Evolutionary conservation across 2,329 filamentous ascomycete genomes (phyloP), one percentile per base, ranked within the genome.

Genomic region (Reticulascus tulasneorum): DNA sequence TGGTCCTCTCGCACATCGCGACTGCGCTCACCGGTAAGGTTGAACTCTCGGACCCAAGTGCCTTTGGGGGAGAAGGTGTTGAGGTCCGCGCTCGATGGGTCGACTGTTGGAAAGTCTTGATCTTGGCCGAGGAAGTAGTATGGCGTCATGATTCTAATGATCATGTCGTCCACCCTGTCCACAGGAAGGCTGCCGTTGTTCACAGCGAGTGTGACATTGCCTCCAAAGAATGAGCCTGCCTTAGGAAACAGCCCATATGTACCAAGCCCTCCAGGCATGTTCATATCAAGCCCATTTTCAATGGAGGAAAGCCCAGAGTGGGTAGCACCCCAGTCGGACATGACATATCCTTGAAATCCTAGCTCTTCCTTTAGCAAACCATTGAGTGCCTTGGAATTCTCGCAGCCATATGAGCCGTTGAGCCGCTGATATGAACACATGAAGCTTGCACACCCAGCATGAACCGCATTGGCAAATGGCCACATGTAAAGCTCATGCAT

Each of bases 1-100:
- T 80, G 73, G 48, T 81, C 66, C 15, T 68, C 76, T 0, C 72
- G 71, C 34, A 66, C 64, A 24, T 67, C 63, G 39, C 51, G 69
- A 49, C 79, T 77, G 7, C 62, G 57, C 44, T 77, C 69, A 3
- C 76, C 73, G 0, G 68, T 78, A 33, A 63, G 45, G 42, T 63
- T 62, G 43, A 51, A 64, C 17, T 58, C 46, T 24, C 39, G 41
- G 20, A 68, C 56, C 55, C 72, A 76, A 26, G 58, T 62, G 4
- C 65, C 66, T 40, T 58, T 59, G 40, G 71, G 72, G 9, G 66
- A 70, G 48, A 72, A 71, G 46, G 62, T 67, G 49, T 61, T 66
- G 19, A 76, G 67, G 38, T 67, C 67, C 10, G 60, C 67, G 15
- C 62, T 57, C 1, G 74, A 75, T 17, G 59, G 58, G 39, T 67